These are phyloP conservation scores for Tulasnella sp. DNA, from an alignment of 768 basidiomycete species.

Conservation along the genomic window DNA sequence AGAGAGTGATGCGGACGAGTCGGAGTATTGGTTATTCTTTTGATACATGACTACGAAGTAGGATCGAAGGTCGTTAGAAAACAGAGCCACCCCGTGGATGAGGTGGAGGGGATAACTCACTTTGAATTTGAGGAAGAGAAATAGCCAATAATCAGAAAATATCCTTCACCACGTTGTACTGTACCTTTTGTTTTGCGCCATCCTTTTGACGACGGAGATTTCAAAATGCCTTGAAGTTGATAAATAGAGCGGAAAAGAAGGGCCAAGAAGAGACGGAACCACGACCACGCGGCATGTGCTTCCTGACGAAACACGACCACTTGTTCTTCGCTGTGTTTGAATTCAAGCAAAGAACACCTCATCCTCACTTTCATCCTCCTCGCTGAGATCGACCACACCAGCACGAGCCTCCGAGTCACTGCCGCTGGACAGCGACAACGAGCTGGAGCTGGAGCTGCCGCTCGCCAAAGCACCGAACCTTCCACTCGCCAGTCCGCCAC, in stretches of 20 bases:
- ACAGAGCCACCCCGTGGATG: background rate
- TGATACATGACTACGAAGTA: background rate
- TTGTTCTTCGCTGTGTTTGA: background rate
- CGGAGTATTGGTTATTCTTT: background rate
- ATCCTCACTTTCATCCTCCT: background rate
- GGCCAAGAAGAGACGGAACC: background rate
- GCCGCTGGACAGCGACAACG: background rate
- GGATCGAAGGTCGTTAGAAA: slow-evolving; percentile 1
- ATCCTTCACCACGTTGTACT: too few species aligned
- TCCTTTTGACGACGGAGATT: background rate
- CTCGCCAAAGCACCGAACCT: background rate
- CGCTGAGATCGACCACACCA: background rate
- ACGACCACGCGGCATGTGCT: background rate
- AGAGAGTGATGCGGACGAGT: background rate
- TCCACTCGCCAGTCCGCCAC: background rate
- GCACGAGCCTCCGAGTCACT: background rate
- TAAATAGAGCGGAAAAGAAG: background rate
- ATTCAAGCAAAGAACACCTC: background rate
- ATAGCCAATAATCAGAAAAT: too few species aligned
- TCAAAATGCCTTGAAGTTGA: background rate
- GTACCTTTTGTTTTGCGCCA: background rate
- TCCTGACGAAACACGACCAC: background rate
- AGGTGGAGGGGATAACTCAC: background rate
- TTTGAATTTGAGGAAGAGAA: background rate
- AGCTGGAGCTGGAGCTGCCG: background rate